Evolutionary conservation across 495 filamentous ascomycete species (phyloP).

Genomic region (Umbilicaria muhlenbergii): DNA sequence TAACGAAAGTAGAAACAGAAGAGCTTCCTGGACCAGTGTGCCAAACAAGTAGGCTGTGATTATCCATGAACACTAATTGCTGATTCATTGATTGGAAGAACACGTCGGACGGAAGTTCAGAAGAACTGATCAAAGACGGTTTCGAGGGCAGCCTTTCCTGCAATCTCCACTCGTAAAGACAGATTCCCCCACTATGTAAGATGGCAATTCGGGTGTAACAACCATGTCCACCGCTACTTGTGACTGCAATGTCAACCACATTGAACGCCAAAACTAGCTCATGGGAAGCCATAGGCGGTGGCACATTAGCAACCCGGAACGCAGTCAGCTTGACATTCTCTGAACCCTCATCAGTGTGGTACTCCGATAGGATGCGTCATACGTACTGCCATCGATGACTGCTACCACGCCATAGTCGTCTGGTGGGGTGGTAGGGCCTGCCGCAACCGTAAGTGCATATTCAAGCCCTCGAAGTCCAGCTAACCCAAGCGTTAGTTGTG

Average conservation of each 20-base stretch:
- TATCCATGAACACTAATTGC: constrained; percentile 1
- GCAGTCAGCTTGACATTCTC: constrained; percentile 69
- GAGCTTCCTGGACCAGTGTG: too few relatives aligned
- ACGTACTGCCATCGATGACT: constrained; percentile 72
- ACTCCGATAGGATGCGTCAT: not conserved
- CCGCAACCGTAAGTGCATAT: constrained; percentile 49
- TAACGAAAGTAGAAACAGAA: too few relatives aligned
- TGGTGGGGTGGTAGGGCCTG: constrained; percentile 52
- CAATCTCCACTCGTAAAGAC: constrained; percentile 48
- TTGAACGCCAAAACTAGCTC: constrained; percentile 50
- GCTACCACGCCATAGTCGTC: constrained; percentile 68
- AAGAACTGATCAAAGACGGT: constrained; percentile 3
- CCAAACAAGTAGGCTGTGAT: too few relatives aligned
- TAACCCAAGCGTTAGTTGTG: constrained; percentile 7
- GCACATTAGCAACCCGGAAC: constrained; percentile 65
- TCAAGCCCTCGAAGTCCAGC: constrained; percentile 43
- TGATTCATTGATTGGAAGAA: constrained; percentile 3
- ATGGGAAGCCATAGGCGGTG: constrained; percentile 80
- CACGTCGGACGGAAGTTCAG: not conserved
- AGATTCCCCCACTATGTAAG: constrained; percentile 45
- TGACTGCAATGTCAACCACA: constrained; percentile 60
- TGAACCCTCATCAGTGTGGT: constrained; percentile 14
- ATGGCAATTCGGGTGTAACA: constrained; percentile 55
- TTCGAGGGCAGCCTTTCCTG: constrained; percentile 3
- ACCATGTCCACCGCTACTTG: constrained; percentile 13